Percentiles rank a stretch among this genome's conserved stretches.
These are phyloP conservation scores for Penicillium lividum DNA, from an alignment of 495 filamentous ascomycete species.

Conservation along the genomic window DNA sequence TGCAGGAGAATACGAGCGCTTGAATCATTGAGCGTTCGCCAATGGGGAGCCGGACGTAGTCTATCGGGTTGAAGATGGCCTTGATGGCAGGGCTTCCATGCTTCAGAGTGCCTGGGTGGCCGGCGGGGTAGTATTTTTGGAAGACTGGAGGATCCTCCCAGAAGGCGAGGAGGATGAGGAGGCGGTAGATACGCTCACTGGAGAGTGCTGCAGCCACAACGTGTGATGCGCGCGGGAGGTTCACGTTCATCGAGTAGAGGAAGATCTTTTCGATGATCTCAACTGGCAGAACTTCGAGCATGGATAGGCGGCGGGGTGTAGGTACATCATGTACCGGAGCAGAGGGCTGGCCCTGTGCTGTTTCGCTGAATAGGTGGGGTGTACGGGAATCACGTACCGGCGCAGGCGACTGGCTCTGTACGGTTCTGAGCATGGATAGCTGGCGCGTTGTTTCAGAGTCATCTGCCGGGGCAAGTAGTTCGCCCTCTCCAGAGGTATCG, in stretches of 20 bases:
- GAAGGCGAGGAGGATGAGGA: slow-evolving; percentile 43
- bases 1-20: slow-evolving; percentile 31
- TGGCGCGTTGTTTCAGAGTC: background rate
- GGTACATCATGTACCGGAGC: background rate
- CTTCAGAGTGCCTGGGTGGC: background rate
- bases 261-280: slow-evolving; percentile 59
- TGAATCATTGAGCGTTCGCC: slow-evolving; percentile 34
- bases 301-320: slow-evolving; percentile 25
- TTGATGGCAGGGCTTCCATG: slow-evolving; percentile 20
- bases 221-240: slow-evolving; percentile 47
- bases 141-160: slow-evolving; percentile 30
- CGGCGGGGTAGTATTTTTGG: background rate
- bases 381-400: background rate
- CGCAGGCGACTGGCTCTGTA: background rate
- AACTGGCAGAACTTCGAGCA: slow-evolving; percentile 51
- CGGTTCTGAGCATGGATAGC: slow-evolving; percentile 33
- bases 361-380: no score
- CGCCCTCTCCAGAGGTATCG: background rate
- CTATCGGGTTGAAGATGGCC: slow-evolving; percentile 34
- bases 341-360: background rate
- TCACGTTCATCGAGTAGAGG: slow-evolving; percentile 48
- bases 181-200: slow-evolving; percentile 42
- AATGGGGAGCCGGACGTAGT: slow-evolving; percentile 27
- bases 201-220: slow-evolving; percentile 40
- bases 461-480: background rate